Evolutionary conservation across 441 rosid species (phyloP).

Genomic region (Kokia cookei): DNA sequence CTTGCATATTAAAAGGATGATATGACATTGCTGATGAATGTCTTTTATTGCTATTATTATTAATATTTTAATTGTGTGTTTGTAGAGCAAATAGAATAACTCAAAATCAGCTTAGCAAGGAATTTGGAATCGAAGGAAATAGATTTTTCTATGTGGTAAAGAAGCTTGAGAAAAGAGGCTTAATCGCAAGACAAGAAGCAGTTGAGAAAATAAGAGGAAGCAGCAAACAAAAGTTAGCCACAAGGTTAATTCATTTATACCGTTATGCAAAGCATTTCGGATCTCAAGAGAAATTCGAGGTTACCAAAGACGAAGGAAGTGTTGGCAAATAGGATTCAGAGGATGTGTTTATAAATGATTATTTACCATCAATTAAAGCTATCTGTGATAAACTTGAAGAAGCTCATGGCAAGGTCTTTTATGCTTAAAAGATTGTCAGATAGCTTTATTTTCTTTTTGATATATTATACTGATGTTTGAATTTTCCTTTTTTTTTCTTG

Average conservation of each 20-base stretch:
- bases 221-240: constrained; percentile 44
- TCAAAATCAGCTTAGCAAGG: constrained; percentile 72
- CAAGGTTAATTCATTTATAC: constrained; percentile 56
- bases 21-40: neutral
- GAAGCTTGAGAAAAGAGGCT: constrained; percentile 61
- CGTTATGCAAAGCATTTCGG: constrained; percentile 78
- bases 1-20: neutral
- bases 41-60: neutral
- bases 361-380: constrained; percentile 70
- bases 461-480: constrained; percentile 10
- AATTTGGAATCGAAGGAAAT: constrained; percentile 54
- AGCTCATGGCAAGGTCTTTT: constrained; percentile 60
- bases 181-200: constrained; percentile 67
- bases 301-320: constrained; percentile 45
- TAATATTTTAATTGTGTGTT: neutral
- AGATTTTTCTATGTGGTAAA: constrained; percentile 48
- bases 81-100: constrained; percentile 66
- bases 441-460: neutral
- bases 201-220: constrained; percentile 62
- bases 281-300: constrained; percentile 67
- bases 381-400: constrained; percentile 75
- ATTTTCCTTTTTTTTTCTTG: constrained; percentile 12
- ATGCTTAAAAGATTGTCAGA: neutral
- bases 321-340: constrained; percentile 31
- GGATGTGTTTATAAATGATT: constrained; percentile 65